Evolutionary conservation across 257 asterid genomes (phyloP).

Genomic region (Ocimum tenuiflorum): DNA sequence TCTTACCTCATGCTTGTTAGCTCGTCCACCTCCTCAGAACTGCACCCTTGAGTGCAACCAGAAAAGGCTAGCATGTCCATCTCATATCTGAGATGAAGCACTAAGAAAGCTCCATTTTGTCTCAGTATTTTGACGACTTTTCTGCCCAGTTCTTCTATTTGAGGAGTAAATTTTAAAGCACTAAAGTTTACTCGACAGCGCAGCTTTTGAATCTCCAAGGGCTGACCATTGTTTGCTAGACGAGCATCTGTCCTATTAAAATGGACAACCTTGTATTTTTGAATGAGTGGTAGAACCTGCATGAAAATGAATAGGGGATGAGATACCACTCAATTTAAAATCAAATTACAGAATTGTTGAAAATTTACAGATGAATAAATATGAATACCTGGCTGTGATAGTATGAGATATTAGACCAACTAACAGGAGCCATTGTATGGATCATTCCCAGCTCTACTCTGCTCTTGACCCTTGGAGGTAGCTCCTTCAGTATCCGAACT

Average conservation of each 20-base stretch:
- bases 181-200: conserved; percentile 88
- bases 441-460: conserved; percentile 75
- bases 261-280: conserved; percentile 84
- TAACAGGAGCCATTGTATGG: conserved; percentile 75
- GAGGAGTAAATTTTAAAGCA: conserved; percentile 75
- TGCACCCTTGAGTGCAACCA: conserved; percentile 95
- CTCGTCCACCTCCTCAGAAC: conserved; percentile 72
- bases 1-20: conserved; percentile 84
- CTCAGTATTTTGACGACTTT: conserved; percentile 68
- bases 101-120: conserved; percentile 79
- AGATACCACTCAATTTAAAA: background rate
- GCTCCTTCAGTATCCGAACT: conserved; percentile 82
- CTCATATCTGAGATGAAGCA: conserved; percentile 94
- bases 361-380: conserved; percentile 24
- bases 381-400: conserved; percentile 64
- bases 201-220: conserved; percentile 70
- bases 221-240: conserved; percentile 83
- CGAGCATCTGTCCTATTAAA: conserved; percentile 85
- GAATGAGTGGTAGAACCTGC: conserved; percentile 88
- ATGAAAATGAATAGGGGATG: conserved; percentile 1
- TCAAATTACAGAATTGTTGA: conserved; percentile 5
- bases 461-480: conserved; percentile 76
- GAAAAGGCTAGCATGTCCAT: conserved; percentile 99
- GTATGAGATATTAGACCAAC: conserved; percentile 94
- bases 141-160: conserved; percentile 87